Percentiles rank a stretch among this genome's conserved stretches.
Conservation (phyloP, 148 eudicot genomes). For the Cornus controversa region DNA sequence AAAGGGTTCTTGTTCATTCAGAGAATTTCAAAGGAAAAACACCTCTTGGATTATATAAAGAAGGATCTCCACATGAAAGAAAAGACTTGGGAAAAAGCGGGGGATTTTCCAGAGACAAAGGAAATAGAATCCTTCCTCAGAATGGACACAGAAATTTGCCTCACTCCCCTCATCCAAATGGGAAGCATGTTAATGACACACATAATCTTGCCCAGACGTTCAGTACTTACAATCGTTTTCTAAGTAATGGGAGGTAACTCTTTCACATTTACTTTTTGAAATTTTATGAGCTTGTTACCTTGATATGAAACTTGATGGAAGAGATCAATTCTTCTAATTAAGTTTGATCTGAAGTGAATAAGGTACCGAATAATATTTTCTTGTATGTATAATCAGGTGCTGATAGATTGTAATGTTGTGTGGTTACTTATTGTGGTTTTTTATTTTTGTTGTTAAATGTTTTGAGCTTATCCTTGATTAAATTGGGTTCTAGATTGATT, state of each 20-base stretch:
- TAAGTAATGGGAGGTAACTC: conserved; percentile 78
- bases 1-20: conserved; percentile 19
- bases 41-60: conserved; percentile 30
- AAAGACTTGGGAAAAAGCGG: conserved; percentile 31
- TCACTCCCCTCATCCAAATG: conserved; percentile 22
- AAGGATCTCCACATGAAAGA: conserved; percentile 26
- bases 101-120: conserved; percentile 32
- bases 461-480: conserved; percentile 13
- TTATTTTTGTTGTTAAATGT: neutral
- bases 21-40: conserved; percentile 35
- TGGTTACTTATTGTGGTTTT: neutral
- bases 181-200: conserved; percentile 22
- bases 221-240: conserved; percentile 52
- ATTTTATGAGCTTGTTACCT: conserved; percentile 4
- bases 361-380: neutral
- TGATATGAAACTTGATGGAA: conserved; percentile 2
- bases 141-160: conserved; percentile 25
- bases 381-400: neutral
- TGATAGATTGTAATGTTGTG: neutral
- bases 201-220: conserved; percentile 30
- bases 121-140: conserved; percentile 20
- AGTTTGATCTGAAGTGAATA: neutral
- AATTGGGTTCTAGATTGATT: conserved; percentile 48
- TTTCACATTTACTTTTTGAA: conserved; percentile 1
- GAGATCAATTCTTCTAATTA: neutral